These are phyloP conservation scores for Rhinocladiella mackenziei DNA, from an alignment of 2,329 filamentous ascomycete species.

Conservation along the genomic window DNA sequence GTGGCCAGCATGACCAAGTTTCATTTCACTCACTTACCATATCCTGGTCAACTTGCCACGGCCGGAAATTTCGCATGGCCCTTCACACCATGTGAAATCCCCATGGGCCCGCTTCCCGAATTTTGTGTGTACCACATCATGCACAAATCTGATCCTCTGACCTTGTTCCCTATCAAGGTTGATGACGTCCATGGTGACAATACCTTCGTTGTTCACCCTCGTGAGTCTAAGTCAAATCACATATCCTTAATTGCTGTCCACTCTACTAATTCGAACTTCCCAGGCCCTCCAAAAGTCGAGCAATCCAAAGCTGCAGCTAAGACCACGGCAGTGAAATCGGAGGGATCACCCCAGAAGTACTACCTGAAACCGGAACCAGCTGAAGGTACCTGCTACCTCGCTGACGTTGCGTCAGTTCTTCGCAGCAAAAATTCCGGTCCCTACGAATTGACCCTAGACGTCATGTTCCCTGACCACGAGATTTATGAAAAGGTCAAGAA, in stretches of 20 bases:
- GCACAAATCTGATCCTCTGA: conserved; percentile 34
- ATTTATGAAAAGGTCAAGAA: conserved; percentile 37
- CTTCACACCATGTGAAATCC: conserved; percentile 38
- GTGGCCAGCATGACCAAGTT: conserved; percentile 42
- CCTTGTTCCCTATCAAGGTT: conserved; percentile 8
- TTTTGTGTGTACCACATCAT: conserved; percentile 51
- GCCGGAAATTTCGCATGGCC: conserved; percentile 46
- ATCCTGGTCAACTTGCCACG: conserved; percentile 49
- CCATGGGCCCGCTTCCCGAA: conserved; percentile 39
- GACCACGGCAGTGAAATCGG: no score
- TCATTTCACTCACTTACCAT: conserved; percentile 44
- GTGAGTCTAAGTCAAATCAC: no score
- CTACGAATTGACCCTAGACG: conserved; percentile 52
- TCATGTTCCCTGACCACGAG: conserved; percentile 42
- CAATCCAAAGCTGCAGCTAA: no score
- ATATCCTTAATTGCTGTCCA: no score
- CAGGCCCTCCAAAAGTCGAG: no score
- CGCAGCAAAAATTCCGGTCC: conserved; percentile 52
- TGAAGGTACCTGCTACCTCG: conserved; percentile 17
- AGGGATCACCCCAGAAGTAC: no score
- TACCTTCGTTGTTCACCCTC: no score
- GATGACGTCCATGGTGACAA: no score
- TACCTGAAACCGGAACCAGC: no score
- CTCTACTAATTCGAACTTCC: no score
- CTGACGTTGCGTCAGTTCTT: conserved; percentile 41